Evolutionary conservation across 148 eudicot species (phyloP).

Genomic region (Beta vulgaris): DNA sequence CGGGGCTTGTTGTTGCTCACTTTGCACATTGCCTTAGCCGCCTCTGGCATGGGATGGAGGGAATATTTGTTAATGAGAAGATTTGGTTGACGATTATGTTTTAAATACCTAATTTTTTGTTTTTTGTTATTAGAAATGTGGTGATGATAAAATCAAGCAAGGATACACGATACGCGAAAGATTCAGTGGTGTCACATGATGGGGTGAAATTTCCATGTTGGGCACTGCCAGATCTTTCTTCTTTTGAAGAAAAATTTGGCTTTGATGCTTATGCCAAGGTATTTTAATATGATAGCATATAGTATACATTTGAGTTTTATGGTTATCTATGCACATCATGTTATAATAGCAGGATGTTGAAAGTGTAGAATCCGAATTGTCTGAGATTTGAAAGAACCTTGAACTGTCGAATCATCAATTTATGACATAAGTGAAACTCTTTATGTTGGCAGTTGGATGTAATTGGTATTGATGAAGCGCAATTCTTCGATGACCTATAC

Average conservation of each 20-base stretch:
- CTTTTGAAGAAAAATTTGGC: constrained; percentile 57
- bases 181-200: constrained; percentile 91
- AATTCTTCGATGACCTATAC: constrained; percentile 78
- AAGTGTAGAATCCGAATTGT: too few relatives aligned
- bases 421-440: too few relatives aligned
- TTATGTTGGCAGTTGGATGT: constrained; percentile 61
- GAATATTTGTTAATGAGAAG: neutral
- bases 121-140: constrained; percentile 45
- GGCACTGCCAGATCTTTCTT: constrained; percentile 62
- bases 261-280: constrained; percentile 68
- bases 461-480: constrained; percentile 92
- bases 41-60: too few relatives aligned
- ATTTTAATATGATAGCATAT: constrained; percentile 5
- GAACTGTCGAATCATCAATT: too few relatives aligned
- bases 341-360: too few relatives aligned
- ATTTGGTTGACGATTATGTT: neutral
- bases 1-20: too few relatives aligned
- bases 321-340: too few relatives aligned
- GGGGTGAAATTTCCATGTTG: constrained; percentile 84
- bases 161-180: constrained; percentile 71
- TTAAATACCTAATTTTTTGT: neutral
- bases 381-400: too few relatives aligned
- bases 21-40: too few relatives aligned
- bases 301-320: too few relatives aligned
- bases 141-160: constrained; percentile 89